Percentiles rank a stretch among this genome's conserved stretches.
Evolutionary conservation across 192 early-diverging fungal species (phyloP).

Genomic region (Mortierella claussenii): DNA sequence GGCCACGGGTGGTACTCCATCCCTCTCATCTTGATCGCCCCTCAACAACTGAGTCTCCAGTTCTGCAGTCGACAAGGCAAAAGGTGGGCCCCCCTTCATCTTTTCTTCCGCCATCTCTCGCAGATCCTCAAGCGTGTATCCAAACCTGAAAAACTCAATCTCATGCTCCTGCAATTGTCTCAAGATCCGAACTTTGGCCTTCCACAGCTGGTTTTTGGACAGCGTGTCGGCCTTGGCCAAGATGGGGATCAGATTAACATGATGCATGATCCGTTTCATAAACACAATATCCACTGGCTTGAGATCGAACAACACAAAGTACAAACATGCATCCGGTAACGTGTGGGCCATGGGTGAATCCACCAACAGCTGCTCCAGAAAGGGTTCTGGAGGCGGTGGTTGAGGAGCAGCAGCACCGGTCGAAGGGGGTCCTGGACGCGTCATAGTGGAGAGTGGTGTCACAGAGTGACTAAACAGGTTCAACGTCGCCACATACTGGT

Average conservation of each 20-base stretch:
- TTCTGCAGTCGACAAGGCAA: slow-evolving; percentile 36
- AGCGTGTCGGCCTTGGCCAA: slow-evolving; percentile 95
- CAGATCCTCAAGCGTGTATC: slow-evolving; percentile 29
- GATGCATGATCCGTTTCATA: slow-evolving; percentile 92
- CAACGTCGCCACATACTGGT: slow-evolving; percentile 35
- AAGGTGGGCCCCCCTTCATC: slow-evolving; percentile 39
- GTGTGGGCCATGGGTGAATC: slow-evolving; percentile 48
- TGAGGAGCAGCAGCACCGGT: no score
- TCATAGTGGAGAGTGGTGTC: slow-evolving; percentile 29
- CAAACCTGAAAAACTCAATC: slow-evolving; percentile 49
- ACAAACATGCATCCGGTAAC: slow-evolving; percentile 44
- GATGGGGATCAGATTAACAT: slow-evolving; percentile 95
- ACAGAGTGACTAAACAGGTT: slow-evolving; percentile 34
- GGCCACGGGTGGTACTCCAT: slow-evolving; percentile 3
- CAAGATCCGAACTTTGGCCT: slow-evolving; percentile 84
- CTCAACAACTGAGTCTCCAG: slow-evolving; percentile 25
- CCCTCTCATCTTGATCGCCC: no score
- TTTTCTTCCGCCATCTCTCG: slow-evolving; percentile 43
- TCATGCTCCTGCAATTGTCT: slow-evolving; percentile 44
- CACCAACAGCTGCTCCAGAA: slow-evolving; percentile 43
- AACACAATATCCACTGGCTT: slow-evolving; percentile 92
- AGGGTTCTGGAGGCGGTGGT: slow-evolving; percentile 8
- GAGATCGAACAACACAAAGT: slow-evolving; percentile 59
- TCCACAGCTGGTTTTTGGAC: slow-evolving; percentile 83
- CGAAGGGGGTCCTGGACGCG: slow-evolving; percentile 10